phyloP scores from a whole-genome alignment of 371 early-diverging fungal genomes.

The Nematocida sp. region DNA sequence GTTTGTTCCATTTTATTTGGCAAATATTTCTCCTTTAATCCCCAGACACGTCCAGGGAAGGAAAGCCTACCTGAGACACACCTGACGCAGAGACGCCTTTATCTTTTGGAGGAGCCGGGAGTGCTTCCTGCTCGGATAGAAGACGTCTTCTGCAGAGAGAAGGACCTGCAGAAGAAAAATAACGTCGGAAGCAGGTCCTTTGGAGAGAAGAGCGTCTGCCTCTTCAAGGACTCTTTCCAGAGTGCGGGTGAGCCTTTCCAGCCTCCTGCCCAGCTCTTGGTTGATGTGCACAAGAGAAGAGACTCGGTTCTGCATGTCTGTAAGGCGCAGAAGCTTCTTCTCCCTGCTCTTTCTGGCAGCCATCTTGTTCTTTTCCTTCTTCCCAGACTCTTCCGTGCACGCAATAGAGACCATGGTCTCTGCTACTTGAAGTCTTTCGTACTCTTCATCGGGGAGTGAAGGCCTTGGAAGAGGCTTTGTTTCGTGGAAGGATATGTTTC shows the following conservation, averaged over 20 bases:
- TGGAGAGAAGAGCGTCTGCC: background rate
- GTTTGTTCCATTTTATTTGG: background rate
- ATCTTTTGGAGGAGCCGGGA: background rate
- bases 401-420: conserved; percentile 17
- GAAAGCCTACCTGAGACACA: background rate
- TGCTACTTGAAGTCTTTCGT: background rate
- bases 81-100: background rate
- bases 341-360: conserved; percentile 64
- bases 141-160: background rate
- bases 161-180: background rate
- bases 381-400: conserved; percentile 1
- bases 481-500: too few species aligned
- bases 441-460: background rate
- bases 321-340: conserved; percentile 56
- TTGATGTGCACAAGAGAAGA: too few species aligned
- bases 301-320: background rate
- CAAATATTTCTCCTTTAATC: background rate
- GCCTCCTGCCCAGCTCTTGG: conserved; percentile 36
- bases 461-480: background rate
- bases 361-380: conserved; percentile 63
- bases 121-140: background rate
- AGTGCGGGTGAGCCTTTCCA: conserved; percentile 45
- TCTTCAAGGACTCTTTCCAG: conserved; percentile 29
- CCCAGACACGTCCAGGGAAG: background rate
- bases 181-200: background rate